These are phyloP conservation scores for Heritiera fomes DNA, from an alignment of 345 rosid species.

Conservation along the genomic window DNA sequence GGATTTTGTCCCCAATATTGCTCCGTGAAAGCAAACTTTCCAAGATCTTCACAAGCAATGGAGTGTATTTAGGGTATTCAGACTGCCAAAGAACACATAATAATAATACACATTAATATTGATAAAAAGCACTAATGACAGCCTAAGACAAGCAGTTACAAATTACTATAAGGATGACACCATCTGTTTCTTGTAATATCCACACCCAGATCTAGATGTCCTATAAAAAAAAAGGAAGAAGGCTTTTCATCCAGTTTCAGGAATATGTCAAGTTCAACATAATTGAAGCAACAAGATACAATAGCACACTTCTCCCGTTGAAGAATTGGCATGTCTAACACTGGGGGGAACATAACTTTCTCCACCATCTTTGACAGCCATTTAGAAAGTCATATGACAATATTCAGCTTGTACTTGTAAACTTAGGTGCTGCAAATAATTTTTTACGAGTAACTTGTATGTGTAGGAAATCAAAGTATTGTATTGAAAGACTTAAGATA, in stretches of 20 bases:
- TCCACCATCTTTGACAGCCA: neutral
- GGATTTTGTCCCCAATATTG: slow-evolving; percentile 61
- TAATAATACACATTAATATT: slow-evolving; percentile 27
- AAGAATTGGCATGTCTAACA: neutral
- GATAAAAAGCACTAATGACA: slow-evolving; percentile 12
- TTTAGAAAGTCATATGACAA: neutral
- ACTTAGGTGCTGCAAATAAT: neutral
- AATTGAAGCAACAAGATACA: neutral
- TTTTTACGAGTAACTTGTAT: neutral
- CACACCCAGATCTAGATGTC: neutral
- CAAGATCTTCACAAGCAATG: slow-evolving; percentile 81
- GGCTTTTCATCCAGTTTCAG: neutral
- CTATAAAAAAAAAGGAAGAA: neutral
- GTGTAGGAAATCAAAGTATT: too few relatives aligned
- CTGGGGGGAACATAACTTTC: neutral
- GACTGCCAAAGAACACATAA: slow-evolving; percentile 51
- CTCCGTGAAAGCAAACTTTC: slow-evolving; percentile 71
- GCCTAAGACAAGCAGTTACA: slow-evolving; percentile 17
- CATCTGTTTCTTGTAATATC: slow-evolving; percentile 15
- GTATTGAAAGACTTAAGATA: too few relatives aligned
- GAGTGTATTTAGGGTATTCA: slow-evolving; percentile 77
- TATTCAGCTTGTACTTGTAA: slow-evolving; percentile 2
- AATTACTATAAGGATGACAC: slow-evolving; percentile 7
- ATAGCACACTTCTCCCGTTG: neutral
- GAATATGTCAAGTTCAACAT: neutral